Percentiles rank a stretch among this genome's conserved stretches.
These are phyloP conservation scores for Calonectria naviculata DNA, from an alignment of 2,329 filamentous ascomycete genomes.

Conservation along the genomic window DNA sequence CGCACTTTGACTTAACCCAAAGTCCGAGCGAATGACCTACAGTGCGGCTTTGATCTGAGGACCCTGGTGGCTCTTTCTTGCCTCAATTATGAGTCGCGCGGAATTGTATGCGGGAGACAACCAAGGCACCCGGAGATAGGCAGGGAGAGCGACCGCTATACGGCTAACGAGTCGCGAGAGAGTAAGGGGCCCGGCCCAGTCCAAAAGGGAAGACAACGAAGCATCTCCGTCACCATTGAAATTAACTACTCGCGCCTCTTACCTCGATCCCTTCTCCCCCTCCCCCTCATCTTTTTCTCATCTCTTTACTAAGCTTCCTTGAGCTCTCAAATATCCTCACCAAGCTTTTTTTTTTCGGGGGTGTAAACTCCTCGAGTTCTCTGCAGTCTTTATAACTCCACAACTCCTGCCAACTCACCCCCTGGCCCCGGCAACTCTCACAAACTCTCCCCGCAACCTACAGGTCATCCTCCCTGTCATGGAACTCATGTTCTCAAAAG, in stretches of 20 bases:
- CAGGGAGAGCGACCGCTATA: neutral
- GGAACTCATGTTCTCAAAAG: conserved; percentile 20
- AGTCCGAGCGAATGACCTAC: conserved; percentile 11
- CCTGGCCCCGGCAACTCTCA: neutral
- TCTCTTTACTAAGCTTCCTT: neutral
- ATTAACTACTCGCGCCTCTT: neutral
- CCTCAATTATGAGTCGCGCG: neutral
- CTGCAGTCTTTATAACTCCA: neutral
- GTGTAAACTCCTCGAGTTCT: neutral
- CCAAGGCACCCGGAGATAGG: neutral
- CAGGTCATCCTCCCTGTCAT: conserved; percentile 7
- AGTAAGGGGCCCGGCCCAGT: neutral
- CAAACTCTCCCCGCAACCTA: neutral
- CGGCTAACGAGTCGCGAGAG: neutral
- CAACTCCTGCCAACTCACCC: neutral
- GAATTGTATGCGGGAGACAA: neutral
- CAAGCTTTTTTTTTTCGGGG: neutral
- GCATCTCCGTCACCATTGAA: neutral
- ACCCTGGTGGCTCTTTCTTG: neutral
- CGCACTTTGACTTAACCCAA: neutral
- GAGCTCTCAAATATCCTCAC: neutral
- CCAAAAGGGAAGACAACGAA: neutral
- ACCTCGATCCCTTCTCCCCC: neutral
- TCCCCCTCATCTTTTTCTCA: neutral
- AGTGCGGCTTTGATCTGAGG: neutral